Conservation (phyloP, 352 stramenopile species). For the Globisporangium okanoganense region DNA sequence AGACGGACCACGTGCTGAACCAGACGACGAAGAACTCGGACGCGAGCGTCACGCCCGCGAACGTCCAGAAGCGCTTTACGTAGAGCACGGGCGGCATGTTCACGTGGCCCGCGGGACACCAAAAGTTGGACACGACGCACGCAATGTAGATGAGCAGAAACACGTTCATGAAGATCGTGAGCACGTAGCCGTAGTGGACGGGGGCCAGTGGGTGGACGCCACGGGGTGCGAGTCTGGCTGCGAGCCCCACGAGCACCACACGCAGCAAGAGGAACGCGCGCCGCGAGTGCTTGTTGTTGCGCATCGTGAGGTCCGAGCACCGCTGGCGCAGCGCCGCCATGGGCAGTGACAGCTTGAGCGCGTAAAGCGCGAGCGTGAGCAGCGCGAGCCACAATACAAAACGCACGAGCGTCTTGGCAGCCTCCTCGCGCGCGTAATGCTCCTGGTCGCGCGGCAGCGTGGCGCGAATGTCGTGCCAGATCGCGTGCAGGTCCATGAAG, state of each 20-base stretch:
- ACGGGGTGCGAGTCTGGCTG: slow-evolving; percentile 49
- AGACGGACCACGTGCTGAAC: slow-evolving; percentile 78
- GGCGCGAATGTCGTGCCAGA: slow-evolving; percentile 84
- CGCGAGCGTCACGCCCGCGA: slow-evolving; percentile 35
- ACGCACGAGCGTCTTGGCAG: slow-evolving; percentile 50
- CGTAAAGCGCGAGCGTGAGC: slow-evolving; percentile 60
- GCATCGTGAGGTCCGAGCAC: slow-evolving; percentile 54
- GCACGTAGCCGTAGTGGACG: slow-evolving; percentile 67
- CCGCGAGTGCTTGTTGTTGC: slow-evolving; percentile 40
- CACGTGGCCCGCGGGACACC: slow-evolving; percentile 40
- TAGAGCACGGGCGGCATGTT: slow-evolving; percentile 73
- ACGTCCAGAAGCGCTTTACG: slow-evolving; percentile 67
- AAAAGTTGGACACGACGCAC: slow-evolving; percentile 82
- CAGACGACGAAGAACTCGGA: slow-evolving; percentile 72
- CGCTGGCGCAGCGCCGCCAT: slow-evolving; percentile 55
- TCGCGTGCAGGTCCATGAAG: slow-evolving; percentile 73
- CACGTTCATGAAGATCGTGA: slow-evolving; percentile 79
- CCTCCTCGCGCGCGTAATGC: slow-evolving; percentile 63
- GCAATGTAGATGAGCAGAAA: slow-evolving; percentile 73
- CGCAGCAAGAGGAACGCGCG: slow-evolving; percentile 56
- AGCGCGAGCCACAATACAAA: slow-evolving; percentile 57
- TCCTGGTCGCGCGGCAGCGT: slow-evolving; percentile 67
- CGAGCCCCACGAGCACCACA: slow-evolving; percentile 49
- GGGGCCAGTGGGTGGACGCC: slow-evolving; percentile 69
- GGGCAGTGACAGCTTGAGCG: slow-evolving; percentile 57